Evolutionary conservation across 2,329 filamentous ascomycete species (phyloP), one percentile per base, ranked within the genome.

Genomic region (Monascus ruber): DNA sequence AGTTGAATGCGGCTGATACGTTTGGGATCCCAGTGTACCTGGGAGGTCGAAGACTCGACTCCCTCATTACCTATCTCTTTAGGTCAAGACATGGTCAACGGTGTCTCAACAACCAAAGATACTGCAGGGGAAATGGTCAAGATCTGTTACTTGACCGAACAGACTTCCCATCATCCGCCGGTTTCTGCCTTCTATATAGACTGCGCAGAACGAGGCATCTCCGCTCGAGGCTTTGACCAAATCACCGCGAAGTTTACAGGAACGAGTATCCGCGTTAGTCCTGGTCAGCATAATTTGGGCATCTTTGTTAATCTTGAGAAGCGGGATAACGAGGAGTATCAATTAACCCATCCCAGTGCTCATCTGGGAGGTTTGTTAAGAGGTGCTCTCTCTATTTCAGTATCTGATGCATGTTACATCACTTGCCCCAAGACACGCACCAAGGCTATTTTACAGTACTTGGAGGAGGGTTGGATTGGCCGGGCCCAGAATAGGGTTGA

Each of bases 191-290:
- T 94, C 64, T 89, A 85, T 61, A 81, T 95, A 47, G 82, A 87
- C 56, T 98, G 91, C 57, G 87, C 88, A 1, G 84, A 93, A 50
- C 88, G 86, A 58, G 91, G 89, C 26, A 75, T 98, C 48, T 79
- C 78, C 31, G 91, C 91, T 10, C 76, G 83, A 42, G 91, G 91
- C 1, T 98, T 89, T 57, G 91, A 98, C 57, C 91, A 98, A 68
- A 81, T 98, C 53, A 89, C 84, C 50, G 91, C 91, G 56, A 96
- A 95, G 63, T 98, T 98, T 65, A 96, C 91, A 1, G 91, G 91
- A 41, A 95, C 91, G 11, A 89, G 85, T 51, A 76, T 98, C 62
- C 86, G 87, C 58, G 89, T 98, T 31, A 80, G 82, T 24, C 86
- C 91, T 0, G 91, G 91, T 46, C 81, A 88, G 57, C 86, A 94